A percentile compares a stretch with the other conserved stretches of the same genome.
phyloP scores from a whole-genome alignment of 2,329 filamentous ascomycete species.

The Ophiosphaerella narmari region DNA sequence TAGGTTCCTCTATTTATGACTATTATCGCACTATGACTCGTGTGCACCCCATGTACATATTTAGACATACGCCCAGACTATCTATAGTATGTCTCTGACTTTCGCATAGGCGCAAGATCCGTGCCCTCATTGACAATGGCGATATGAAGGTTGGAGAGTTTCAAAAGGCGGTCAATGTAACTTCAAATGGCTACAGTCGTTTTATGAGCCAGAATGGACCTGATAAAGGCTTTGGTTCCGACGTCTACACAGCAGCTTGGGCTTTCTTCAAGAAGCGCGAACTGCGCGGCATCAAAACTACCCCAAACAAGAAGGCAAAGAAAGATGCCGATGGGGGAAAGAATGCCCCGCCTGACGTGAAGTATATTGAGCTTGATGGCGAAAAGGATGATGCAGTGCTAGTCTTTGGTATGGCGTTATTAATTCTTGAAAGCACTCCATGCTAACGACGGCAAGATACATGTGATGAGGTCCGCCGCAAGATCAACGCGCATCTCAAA shows the following conservation, averaged over 20 bases:
- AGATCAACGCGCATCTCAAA: conserved; percentile 59
- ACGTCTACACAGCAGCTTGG: conserved; percentile 34
- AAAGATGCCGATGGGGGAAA: conserved; percentile 22
- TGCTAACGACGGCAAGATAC: conserved; percentile 45
- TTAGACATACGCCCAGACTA: not conserved
- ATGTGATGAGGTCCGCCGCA: conserved; percentile 62
- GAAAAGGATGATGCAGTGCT: conserved; percentile 54
- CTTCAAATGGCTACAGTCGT: conserved; percentile 40
- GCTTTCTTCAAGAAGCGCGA: conserved; percentile 58
- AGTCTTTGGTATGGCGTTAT: conserved; percentile 49
- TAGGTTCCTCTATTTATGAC: not conserved
- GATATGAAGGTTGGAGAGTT: conserved; percentile 54
- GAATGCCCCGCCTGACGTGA: conserved; percentile 31
- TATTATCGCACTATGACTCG: not conserved
- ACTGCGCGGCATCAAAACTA: conserved; percentile 50
- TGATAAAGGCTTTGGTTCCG: conserved; percentile 38
- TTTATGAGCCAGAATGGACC: conserved; percentile 58
- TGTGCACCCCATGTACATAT: not conserved
- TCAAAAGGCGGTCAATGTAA: conserved; percentile 46
- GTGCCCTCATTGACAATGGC: conserved; percentile 48
- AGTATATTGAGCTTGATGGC: conserved; percentile 51
- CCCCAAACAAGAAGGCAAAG: conserved; percentile 10
- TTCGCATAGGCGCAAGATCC: conserved; percentile 44
- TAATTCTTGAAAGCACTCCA: not conserved
- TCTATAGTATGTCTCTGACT: not conserved